Conservation (phyloP, 1,139 yeast genomes). For the Saccharomyces hybrid region DNA sequence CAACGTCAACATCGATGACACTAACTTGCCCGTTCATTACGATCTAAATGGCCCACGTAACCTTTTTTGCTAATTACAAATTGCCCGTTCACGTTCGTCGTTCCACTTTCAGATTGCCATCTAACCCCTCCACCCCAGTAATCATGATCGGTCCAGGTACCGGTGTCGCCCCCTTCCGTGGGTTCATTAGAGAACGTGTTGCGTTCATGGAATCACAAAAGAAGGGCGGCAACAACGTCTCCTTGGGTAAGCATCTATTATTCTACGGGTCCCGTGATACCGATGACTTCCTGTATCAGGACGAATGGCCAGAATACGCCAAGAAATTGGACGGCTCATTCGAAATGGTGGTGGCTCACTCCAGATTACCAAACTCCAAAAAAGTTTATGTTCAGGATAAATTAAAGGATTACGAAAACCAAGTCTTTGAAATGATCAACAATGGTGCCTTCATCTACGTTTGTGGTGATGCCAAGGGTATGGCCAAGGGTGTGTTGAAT, state of each 20-base stretch:
- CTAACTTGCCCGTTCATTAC: constrained; percentile 46
- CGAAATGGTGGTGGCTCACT: constrained; percentile 75
- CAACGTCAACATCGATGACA: constrained; percentile 33
- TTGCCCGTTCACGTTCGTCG: constrained; percentile 91
- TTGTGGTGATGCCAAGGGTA: constrained; percentile 92
- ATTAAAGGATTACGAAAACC: constrained; percentile 47
- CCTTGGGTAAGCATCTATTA: constrained; percentile 65
- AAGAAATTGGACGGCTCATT: constrained; percentile 57
- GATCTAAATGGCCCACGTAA: constrained; percentile 78
- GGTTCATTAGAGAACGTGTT: constrained; percentile 79
- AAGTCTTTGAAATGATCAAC: constrained; percentile 53
- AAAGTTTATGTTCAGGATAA: constrained; percentile 88
- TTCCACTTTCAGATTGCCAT: constrained; percentile 90
- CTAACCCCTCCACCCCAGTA: constrained; percentile 73
- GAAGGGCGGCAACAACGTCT: constrained; percentile 31
- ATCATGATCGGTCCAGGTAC: constrained; percentile 97
- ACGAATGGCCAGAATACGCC: constrained; percentile 76
- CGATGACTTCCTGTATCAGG: constrained; percentile 74
- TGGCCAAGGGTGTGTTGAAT: constrained; percentile 94
- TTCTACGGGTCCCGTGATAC: constrained; percentile 81
- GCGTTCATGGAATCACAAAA: constrained; percentile 44
- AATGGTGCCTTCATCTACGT: constrained; percentile 85
- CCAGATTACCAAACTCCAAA: constrained; percentile 55
- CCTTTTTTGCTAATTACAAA: constrained; percentile 44
- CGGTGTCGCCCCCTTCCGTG: constrained; percentile 97